Conservation (phyloP, 331 rosid species). For the Rhamnella rubrinervis region DNA sequence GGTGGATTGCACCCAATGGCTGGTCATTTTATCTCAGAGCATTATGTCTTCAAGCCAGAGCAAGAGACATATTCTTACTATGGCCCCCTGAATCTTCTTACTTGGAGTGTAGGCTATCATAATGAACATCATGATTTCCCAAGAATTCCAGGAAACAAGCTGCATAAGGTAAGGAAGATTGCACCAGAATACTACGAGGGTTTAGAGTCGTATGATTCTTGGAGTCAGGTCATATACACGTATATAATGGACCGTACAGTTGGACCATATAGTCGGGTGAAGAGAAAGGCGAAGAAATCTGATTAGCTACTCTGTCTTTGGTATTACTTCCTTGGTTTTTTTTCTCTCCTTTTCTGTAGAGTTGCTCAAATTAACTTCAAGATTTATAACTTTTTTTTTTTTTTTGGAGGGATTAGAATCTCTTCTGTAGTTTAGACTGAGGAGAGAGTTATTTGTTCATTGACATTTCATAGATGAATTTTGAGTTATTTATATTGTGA, state of each 20-base stretch:
- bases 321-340: conserved; percentile 1
- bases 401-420: conserved; percentile 11
- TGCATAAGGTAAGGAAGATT: conserved; percentile 80
- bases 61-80: conserved; percentile 92
- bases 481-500: not conserved
- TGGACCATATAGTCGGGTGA: conserved; percentile 88
- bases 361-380: not conserved
- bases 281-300: conserved; percentile 63
- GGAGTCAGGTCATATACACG: conserved; percentile 93
- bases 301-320: conserved; percentile 39
- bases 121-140: conserved; percentile 94
- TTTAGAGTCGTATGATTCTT: conserved; percentile 62
- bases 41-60: conserved; percentile 73
- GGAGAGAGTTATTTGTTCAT: conserved; percentile 23
- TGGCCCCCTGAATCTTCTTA: conserved; percentile 73
- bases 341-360: not conserved
- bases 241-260: conserved; percentile 76
- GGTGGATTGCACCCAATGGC: conserved; percentile 98
- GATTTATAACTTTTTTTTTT: not conserved
- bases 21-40: conserved; percentile 92
- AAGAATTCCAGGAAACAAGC: conserved; percentile 83
- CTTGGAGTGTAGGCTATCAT: conserved; percentile 90
- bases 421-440: conserved; percentile 29
- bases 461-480: not conserved
- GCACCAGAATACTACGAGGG: conserved; percentile 71